Conservation (phyloP, 73 alveolate species). For the Diophrys appendiculata region DNA sequence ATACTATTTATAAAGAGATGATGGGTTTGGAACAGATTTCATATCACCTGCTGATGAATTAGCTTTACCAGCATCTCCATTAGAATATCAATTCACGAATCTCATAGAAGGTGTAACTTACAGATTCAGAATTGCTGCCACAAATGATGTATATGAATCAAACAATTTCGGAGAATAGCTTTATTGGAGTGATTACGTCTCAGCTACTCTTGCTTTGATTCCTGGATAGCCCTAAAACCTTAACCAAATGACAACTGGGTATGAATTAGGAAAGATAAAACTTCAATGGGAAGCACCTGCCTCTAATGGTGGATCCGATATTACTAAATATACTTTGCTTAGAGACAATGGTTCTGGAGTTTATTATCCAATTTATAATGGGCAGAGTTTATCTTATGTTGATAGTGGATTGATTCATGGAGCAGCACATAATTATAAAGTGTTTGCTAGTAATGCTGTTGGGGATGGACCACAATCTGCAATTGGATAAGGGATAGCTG, state of each 20-base stretch:
- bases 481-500: slow-evolving; percentile 45
- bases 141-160: slow-evolving; percentile 21
- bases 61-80: slow-evolving; percentile 14
- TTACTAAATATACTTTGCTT: slow-evolving; percentile 28
- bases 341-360: slow-evolving; percentile 56
- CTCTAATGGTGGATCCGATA: slow-evolving; percentile 44
- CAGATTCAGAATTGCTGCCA: slow-evolving; percentile 51
- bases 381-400: slow-evolving; percentile 8
- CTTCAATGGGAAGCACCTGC: slow-evolving; percentile 44
- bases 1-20: slow-evolving; percentile 37
- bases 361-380: slow-evolving; percentile 39
- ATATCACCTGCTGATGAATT: slow-evolving; percentile 28
- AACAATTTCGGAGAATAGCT: slow-evolving; percentile 34
- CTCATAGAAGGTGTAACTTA: slow-evolving; percentile 56
- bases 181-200: slow-evolving; percentile 17
- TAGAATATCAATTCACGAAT: slow-evolving; percentile 38
- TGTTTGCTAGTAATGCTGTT: slow-evolving; percentile 56
- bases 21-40: slow-evolving; percentile 46
- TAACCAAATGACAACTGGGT: slow-evolving; percentile 20
- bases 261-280: slow-evolving; percentile 28
- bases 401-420: slow-evolving; percentile 45
- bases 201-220: slow-evolving; percentile 26
- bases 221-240: slow-evolving; percentile 42
- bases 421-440: slow-evolving; percentile 50
- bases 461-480: slow-evolving; percentile 59